phyloP scores from a whole-genome alignment of 345 rosid genomes.

The Fremontodendron californicum region DNA sequence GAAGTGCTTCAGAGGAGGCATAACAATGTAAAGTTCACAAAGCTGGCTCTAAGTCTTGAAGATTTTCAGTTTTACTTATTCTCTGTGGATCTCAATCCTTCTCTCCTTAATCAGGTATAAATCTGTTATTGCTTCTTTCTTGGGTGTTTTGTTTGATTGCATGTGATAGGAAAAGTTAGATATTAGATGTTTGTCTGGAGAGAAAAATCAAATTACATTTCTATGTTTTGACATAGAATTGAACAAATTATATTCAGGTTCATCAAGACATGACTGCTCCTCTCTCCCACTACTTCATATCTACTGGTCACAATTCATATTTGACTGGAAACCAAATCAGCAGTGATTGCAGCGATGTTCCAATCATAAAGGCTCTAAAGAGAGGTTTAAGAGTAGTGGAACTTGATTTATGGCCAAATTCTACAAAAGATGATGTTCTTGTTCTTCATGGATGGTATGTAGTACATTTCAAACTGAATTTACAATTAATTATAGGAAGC shows the following conservation, averaged over 20 bases:
- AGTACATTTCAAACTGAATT: neutral
- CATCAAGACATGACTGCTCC: slow-evolving; percentile 89
- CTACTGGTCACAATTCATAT: slow-evolving; percentile 88
- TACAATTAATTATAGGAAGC: neutral
- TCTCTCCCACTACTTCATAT: slow-evolving; percentile 78
- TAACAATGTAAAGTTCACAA: slow-evolving; percentile 44
- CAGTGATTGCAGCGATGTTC: slow-evolving; percentile 91
- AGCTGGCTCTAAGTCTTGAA: slow-evolving; percentile 59
- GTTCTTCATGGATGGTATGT: slow-evolving; percentile 91
- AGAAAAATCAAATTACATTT: neutral
- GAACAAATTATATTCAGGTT: slow-evolving; percentile 46
- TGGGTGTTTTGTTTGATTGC: neutral
- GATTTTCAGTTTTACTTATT: slow-evolving; percentile 57
- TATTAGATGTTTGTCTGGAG: neutral
- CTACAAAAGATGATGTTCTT: slow-evolving; percentile 54
- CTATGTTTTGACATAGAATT: neutral
- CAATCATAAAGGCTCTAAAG: slow-evolving; percentile 65
- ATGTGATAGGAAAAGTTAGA: neutral
- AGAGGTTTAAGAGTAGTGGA: slow-evolving; percentile 86
- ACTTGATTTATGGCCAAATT: slow-evolving; percentile 94
- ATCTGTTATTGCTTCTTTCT: slow-evolving; percentile 2
- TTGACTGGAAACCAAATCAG: slow-evolving; percentile 90
- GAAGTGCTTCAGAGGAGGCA: slow-evolving; percentile 52
- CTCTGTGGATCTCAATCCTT: slow-evolving; percentile 59
- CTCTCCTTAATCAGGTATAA: slow-evolving; percentile 42